Evolutionary conservation across 2,329 filamentous ascomycete genomes (phyloP), one percentile per base, ranked within the genome.

Genomic region (Alternaria viburni): DNA sequence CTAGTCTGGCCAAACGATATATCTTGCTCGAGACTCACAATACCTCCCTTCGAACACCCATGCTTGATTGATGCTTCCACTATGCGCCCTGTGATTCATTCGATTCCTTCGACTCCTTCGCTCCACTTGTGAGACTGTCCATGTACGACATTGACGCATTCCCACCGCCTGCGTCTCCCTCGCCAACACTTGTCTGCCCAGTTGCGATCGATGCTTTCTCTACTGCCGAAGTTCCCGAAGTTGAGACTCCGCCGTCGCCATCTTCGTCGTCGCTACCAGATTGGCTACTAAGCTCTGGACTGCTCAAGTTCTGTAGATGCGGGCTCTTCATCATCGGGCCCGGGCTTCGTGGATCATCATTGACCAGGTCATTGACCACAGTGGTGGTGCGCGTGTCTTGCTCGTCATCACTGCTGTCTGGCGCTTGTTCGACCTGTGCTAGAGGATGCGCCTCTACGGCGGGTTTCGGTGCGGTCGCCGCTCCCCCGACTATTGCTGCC

Each of bases 401-500:
- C 12, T 71, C 70, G 25, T 70, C 69, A 19, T 69, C 71, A 17
- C 67, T 70, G 19, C 64, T 68, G 13, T 71, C 66, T 32, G 68
- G 62, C 11, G 69, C 65, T 26, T 69, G 71, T n/a, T 72, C 69
- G 7, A 72, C 73, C 23, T 77, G 70, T 9, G 75, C 72, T 52
- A 80, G 65, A 7, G 77, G 75, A 54, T 74, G 78, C n/a, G 67
- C 41, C 4, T 78, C 77, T 3, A 64, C 64, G 17, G 55, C 54
- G 32, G 64, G 74, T 49, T 79, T 81, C 15, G 83, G 78, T 17
- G 83, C 84, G 43, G 85, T 81, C 7, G 83, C 85, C 60, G 80
- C 81, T 3, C 83, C 82, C 30, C 86, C 84, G 13, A 84, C 84
- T 32, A 81, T 82, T 50, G 82, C 82, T 71, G 85, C 86, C n/a